A percentile compares a stretch with the other conserved stretches of the same genome.
Conservation (phyloP, 352 stramenopile genomes). For the Proteromonas lacertae region DNA sequence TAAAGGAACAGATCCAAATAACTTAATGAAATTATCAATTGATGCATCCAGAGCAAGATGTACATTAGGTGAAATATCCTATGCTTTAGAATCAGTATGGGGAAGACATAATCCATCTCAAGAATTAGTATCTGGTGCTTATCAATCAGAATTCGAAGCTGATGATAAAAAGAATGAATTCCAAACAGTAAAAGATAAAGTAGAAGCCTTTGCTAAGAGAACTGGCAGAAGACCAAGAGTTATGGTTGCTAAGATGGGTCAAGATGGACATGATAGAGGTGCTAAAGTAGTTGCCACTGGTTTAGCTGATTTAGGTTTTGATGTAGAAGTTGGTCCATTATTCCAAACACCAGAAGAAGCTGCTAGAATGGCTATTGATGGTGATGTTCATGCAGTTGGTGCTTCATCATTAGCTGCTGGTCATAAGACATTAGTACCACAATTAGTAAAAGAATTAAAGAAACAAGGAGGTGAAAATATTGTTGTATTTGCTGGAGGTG, state of each 20-base stretch:
- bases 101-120: slow-evolving; percentile 45
- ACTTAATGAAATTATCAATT: slow-evolving; percentile 63
- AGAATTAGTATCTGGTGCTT: slow-evolving; percentile 37
- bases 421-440: slow-evolving; percentile 68
- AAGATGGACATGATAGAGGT: slow-evolving; percentile 80
- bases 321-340: slow-evolving; percentile 76
- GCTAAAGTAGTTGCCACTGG: slow-evolving; percentile 70
- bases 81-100: slow-evolving; percentile 23
- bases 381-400: slow-evolving; percentile 9
- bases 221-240: slow-evolving; percentile 64
- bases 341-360: slow-evolving; percentile 57
- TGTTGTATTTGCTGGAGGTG: slow-evolving; percentile 60
- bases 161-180: slow-evolving; percentile 30
- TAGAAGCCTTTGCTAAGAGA: slow-evolving; percentile 53
- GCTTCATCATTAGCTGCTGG: slow-evolving; percentile 54
- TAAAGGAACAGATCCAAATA: slow-evolving; percentile 41
- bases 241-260: slow-evolving; percentile 65
- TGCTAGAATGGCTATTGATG: slow-evolving; percentile 16
- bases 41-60: slow-evolving; percentile 30
- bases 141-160: slow-evolving; percentile 23
- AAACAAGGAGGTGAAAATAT: slow-evolving; percentile 56
- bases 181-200: slow-evolving; percentile 32
- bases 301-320: slow-evolving; percentile 78
- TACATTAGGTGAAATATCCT: neutral
- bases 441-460: slow-evolving; percentile 52